Conservation (phyloP, 2,329 filamentous ascomycete genomes). For the Lomentospora prolificans region DNA sequence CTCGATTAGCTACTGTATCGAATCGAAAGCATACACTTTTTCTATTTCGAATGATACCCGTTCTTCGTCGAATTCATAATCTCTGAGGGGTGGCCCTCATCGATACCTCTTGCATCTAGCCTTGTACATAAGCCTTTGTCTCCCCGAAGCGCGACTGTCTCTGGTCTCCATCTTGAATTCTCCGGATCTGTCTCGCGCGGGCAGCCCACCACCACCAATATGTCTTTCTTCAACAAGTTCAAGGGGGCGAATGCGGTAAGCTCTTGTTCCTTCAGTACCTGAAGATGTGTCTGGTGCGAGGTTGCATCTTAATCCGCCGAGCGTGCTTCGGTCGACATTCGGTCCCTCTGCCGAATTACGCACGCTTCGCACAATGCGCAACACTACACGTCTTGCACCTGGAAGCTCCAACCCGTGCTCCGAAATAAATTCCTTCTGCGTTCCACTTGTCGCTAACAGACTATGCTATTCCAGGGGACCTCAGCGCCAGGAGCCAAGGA, state of each 20-base stretch:
- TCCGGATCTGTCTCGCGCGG: conserved; percentile 8
- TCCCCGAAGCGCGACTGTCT: neutral
- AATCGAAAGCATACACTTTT: neutral
- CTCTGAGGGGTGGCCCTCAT: neutral
- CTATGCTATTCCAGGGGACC: conserved; percentile 3
- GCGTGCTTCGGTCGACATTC: no score
- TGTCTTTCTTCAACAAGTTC: conserved; percentile 52
- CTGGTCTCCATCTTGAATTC: neutral
- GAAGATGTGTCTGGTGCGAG: neutral
- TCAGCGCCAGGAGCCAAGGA: conserved; percentile 26
- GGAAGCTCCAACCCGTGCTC: no score
- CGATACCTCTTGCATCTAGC: neutral
- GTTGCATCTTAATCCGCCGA: no score
- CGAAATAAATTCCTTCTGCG: no score
- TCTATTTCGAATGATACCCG: neutral
- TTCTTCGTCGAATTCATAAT: neutral
- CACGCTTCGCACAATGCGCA: no score
- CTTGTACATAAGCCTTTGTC: neutral
- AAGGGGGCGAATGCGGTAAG: conserved; percentile 46
- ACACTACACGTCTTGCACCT: no score
- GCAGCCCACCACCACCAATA: conserved; percentile 18
- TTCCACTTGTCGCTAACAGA: no score
- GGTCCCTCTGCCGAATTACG: no score
- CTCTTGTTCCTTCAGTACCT: conserved; percentile 15
- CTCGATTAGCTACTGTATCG: neutral